phyloP scores from a whole-genome alignment of 106 monocot genomes.

The Dendrobium officinale region DNA sequence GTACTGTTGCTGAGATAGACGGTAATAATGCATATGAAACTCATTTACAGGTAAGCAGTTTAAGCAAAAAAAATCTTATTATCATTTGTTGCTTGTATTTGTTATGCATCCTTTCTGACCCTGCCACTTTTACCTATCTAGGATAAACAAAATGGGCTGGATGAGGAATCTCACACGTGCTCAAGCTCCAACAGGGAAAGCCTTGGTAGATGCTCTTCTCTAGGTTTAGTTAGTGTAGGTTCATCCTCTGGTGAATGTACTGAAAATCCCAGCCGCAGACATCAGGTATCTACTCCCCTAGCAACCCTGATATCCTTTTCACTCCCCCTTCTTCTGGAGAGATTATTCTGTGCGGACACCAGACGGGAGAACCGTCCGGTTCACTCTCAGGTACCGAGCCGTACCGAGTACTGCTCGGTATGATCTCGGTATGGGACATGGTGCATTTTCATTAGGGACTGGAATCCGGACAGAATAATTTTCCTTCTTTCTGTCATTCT shows the following conservation, averaged over 20 bases:
- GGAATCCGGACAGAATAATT: too few relatives aligned
- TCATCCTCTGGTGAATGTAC: slow-evolving; percentile 58
- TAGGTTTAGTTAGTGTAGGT: slow-evolving; percentile 56
- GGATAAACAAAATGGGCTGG: slow-evolving; percentile 39
- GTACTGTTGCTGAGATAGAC: slow-evolving; percentile 24
- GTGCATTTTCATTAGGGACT: too few relatives aligned
- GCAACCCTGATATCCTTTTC: neutral
- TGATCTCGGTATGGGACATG: too few relatives aligned
- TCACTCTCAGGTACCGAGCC: too few relatives aligned
- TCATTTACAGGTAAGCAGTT: slow-evolving; percentile 34
- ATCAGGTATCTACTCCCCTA: slow-evolving; percentile 34
- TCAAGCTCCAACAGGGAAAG: slow-evolving; percentile 89
- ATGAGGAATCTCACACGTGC: slow-evolving; percentile 66
- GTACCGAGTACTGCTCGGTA: too few relatives aligned
- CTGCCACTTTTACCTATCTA: slow-evolving; percentile 15
- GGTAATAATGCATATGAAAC: slow-evolving; percentile 29
- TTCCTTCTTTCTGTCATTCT: too few relatives aligned
- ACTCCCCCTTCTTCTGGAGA: neutral
- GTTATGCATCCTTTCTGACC: neutral
- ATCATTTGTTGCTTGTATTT: slow-evolving; percentile 4
- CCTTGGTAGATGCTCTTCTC: slow-evolving; percentile 92
- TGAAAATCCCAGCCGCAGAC: slow-evolving; percentile 25
- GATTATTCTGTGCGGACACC: too few relatives aligned
- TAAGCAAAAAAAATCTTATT: neutral
- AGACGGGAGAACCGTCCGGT: too few relatives aligned